Evolutionary conservation across 768 basidiomycete genomes (phyloP), one percentile per base, ranked within the genome.

Genomic region (Coprinellus aureogranulatus): DNA sequence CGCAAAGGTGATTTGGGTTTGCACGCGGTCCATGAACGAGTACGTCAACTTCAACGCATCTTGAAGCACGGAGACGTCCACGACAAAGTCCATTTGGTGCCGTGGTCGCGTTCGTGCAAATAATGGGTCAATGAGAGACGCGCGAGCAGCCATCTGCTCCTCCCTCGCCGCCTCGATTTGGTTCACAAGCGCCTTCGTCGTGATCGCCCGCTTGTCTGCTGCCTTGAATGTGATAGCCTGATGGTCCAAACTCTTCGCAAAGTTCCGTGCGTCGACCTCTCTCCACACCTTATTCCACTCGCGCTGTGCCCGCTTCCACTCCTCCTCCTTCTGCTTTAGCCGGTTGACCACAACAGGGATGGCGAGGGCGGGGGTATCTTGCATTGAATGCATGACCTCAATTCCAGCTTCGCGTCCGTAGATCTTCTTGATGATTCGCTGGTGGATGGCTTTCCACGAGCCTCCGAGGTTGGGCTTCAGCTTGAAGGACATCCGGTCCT

Each of bases 201-300:
- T 84, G 54, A 88, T 81, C 23, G 85, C 80, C 67, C 90, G 92
- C 81, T 98, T 98, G 76, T 99, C 97, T 37, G 80, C 81, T 34
- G 83, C 79, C 77, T 94, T 95, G 84, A 95, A 98, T 50, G 83
- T 82, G 67, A 96, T 89, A 9, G 87, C 91, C 69, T 95, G 93
- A 65, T 96, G 92, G 68, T 99, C 96, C 65, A 98, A 80, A 53
- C 90, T 89, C 77, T 94, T 94, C 73, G 87, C 83, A 67, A 91
- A 98, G 73, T 98, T 98, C 64, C 91, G 81, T 26, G 92, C 91
- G 64, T 98, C 93, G 27, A 96, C 92, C 74, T 97, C 96, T 51
- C 95, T 77, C 97, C 97, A 99, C 52, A 98, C 90, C 70, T 96
- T 92, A 75, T 98, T 98, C 97, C 97, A 99, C 73, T 97, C 97